Evolutionary conservation across 768 basidiomycete species (phyloP).

Genomic region (Tulasnella sp.): DNA sequence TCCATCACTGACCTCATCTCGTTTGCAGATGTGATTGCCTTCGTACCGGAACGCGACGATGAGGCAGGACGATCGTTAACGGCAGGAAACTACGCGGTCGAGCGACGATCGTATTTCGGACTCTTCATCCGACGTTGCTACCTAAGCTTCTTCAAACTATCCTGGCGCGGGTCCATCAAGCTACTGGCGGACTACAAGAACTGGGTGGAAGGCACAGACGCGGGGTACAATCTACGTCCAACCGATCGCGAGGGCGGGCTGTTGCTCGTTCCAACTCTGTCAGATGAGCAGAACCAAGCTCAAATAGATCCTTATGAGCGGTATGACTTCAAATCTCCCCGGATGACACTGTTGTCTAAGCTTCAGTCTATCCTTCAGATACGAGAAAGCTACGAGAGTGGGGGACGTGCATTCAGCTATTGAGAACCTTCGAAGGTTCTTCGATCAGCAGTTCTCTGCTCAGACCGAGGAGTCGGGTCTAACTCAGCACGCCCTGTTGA

Average conservation of each 20-base stretch:
- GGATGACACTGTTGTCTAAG: too few species aligned
- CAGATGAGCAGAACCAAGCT: constrained; percentile 57
- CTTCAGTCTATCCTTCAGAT: constrained; percentile 33
- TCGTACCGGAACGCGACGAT: constrained; percentile 49
- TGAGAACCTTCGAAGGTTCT: constrained; percentile 65
- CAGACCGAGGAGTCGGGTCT: constrained; percentile 71
- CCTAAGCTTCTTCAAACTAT: constrained; percentile 62
- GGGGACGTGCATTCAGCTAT: constrained; percentile 60
- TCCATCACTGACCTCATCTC: constrained; percentile 9
- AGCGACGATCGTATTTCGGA: constrained; percentile 66
- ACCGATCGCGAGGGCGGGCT: constrained; percentile 28
- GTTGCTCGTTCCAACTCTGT: constrained; percentile 48
- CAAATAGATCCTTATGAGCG: constrained; percentile 45
- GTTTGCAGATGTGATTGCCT: constrained; percentile 40
- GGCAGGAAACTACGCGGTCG: constrained; percentile 13
- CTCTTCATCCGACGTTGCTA: constrained; percentile 71
- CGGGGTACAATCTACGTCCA: constrained; percentile 38
- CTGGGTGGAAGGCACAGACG: constrained; percentile 45
- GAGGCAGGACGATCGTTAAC: constrained; percentile 28
- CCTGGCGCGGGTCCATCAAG: constrained; percentile 54
- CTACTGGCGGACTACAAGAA: constrained; percentile 53
- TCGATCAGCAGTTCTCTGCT: constrained; percentile 80
- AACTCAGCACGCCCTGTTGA: constrained; percentile 69
- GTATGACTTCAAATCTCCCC: constrained; percentile 32
- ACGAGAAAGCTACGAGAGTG: constrained; percentile 48